Base-by-base conservation (phyloP, 2,329 filamentous ascomycete genomes). In the Monilinia laxa region DNA sequence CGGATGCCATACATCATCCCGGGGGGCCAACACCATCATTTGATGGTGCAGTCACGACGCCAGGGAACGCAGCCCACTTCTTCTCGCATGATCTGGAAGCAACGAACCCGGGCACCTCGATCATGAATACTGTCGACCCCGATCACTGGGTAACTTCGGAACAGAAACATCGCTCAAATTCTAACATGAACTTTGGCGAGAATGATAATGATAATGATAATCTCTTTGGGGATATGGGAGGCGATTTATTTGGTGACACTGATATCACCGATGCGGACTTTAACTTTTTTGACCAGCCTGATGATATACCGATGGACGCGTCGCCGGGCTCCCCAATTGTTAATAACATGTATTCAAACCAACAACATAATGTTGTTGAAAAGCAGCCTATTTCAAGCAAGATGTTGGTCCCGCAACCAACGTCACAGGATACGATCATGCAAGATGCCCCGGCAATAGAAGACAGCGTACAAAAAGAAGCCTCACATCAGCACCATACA, bases 251-350 rank as follows among this genome's bases (percentile, higher is more conserved):
- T 77, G 87, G 84, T n/a, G 85, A 79, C 20, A 53, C 65, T 45
- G 80, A 87, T 70, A 83, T 94, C n/a, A 93, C 89, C 1, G 91
- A 95, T 71, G 90, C 87, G 7, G 91, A 95, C 74, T 94, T 94
- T 75, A 91, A 85, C 75, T 94, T 93, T 76, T 94, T 94, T 71
- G 90, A 94, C 72, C 87, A 90, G 68, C 81, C 81, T 67, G 79
- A 77, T 67, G 74, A 60, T 56, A 55, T 74, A 40, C 65, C 71
- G n/a, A 65, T 72, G 58, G 71, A 72, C 52, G 62, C 18, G 18
- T 45, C 35, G 28, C 38, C 64, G 38, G 35, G 23, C 2, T 65
- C 64, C 9, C 47, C 64, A 9, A 23, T 51, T 23, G 40, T 47
- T 20, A 25, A 49, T 65, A 31, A 12, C 23, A 20, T 45, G 20